phyloP scores from a whole-genome alignment of 345 rosid genomes.

The Brassica carinata region DNA sequence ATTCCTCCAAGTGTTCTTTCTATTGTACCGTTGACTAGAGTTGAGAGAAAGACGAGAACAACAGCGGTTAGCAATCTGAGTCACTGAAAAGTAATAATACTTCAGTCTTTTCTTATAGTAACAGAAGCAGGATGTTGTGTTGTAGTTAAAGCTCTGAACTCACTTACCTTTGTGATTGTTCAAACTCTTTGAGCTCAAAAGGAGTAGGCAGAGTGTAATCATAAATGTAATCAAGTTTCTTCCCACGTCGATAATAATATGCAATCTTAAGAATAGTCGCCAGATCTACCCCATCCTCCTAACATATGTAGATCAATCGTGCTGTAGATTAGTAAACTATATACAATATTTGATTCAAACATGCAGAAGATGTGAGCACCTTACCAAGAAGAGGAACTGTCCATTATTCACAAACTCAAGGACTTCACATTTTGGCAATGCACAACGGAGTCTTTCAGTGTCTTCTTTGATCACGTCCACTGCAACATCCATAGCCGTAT shows the following conservation, averaged over 20 bases:
- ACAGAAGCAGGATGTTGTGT: background rate
- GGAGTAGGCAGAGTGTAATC: slow-evolving; percentile 59
- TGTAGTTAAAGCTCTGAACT: background rate
- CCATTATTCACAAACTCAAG: slow-evolving; percentile 54
- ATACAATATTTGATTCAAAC: slow-evolving; percentile 29
- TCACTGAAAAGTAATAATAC: background rate
- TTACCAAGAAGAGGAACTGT: slow-evolving; percentile 76
- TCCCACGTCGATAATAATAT: slow-evolving; percentile 58
- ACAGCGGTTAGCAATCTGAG: background rate
- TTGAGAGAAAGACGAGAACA: background rate
- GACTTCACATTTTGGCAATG: slow-evolving; percentile 51
- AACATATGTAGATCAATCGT: background rate
- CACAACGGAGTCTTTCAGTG: slow-evolving; percentile 50
- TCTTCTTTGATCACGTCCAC: slow-evolving; percentile 79
- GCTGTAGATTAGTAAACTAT: background rate
- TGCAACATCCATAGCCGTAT: slow-evolving; percentile 27
- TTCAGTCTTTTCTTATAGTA: slow-evolving; percentile 5
- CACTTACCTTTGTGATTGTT: slow-evolving; percentile 41
- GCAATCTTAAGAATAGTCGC: slow-evolving; percentile 46
- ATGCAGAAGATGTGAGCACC: background rate
- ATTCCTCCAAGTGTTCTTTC: too few species aligned
- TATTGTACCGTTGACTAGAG: too few species aligned
- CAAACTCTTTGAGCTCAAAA: slow-evolving; percentile 48
- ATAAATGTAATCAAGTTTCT: slow-evolving; percentile 38
- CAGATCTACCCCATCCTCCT: slow-evolving; percentile 66